Conservation (phyloP, 805 yeast genomes). For the Myxozyma sirexii region DNA sequence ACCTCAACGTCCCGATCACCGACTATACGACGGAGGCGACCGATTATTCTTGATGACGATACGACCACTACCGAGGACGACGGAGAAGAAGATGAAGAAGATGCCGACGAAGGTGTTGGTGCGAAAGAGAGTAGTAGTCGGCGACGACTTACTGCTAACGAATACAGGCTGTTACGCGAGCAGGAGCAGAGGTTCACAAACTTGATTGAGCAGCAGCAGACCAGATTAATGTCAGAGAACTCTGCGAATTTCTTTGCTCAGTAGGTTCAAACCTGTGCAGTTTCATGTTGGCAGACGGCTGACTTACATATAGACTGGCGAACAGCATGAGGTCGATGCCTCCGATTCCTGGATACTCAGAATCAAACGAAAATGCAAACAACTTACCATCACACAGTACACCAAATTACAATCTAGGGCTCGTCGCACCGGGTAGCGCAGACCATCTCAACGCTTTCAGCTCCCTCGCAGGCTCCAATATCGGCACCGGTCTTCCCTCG, state of each 20-base stretch:
- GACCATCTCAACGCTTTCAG: not conserved
- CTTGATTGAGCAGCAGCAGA: conserved; percentile 14
- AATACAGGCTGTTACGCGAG: conserved; percentile 4
- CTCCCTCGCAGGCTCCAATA: not conserved
- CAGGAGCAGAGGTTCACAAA: conserved; percentile 15
- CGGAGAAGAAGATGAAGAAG: not conserved
- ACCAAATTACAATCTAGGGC: not conserved
- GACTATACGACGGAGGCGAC: not conserved
- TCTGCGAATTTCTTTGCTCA: conserved; percentile 9
- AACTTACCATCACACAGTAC: not conserved
- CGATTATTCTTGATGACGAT: not conserved
- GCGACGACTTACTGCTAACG: conserved; percentile 9
- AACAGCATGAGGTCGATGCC: not conserved
- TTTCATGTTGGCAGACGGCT: not conserved
- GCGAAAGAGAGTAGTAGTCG: not conserved
- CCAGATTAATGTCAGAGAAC: conserved; percentile 6
- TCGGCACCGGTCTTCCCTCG: not conserved
- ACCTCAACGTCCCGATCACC: not conserved
- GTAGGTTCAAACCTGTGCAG: not conserved
- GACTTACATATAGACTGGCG: not conserved
- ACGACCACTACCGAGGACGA: conserved; percentile 1
- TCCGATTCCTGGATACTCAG: not conserved
- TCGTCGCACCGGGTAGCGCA: not conserved
- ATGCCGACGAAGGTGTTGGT: not conserved
- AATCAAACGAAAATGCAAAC: not conserved